phyloP scores from a whole-genome alignment of 1,284 basidiomycete species.

The Ganoderma lucidum region DNA sequence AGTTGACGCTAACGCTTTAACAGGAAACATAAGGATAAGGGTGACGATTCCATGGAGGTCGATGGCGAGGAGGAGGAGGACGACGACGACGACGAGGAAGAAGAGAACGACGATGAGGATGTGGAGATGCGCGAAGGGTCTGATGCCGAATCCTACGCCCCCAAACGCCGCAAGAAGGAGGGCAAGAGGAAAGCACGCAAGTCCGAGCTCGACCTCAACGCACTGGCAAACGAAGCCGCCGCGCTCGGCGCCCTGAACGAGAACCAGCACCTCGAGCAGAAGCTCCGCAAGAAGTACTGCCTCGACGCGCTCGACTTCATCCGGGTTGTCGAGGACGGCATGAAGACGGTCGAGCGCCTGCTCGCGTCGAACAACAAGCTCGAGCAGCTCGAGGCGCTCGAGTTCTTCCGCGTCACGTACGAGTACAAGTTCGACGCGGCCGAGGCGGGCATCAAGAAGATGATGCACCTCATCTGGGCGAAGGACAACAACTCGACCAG shows the following conservation, averaged over 20 bases:
- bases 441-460: conserved; percentile 88
- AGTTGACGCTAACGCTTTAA: background rate
- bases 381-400: conserved; percentile 95
- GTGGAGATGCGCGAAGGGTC: conserved; percentile 46
- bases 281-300: conserved; percentile 90
- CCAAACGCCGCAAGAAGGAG: conserved; percentile 43
- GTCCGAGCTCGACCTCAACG: conserved; percentile 73
- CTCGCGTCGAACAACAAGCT: conserved; percentile 92
- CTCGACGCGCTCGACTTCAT: conserved; percentile 91
- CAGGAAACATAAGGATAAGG: conserved; percentile 20
- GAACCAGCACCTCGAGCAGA: conserved; percentile 72
- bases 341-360: conserved; percentile 80
- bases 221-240: conserved; percentile 71
- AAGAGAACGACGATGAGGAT: conserved; percentile 41
- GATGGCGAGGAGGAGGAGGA: conserved; percentile 48
- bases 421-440: conserved; percentile 87
- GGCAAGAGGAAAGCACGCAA: conserved; percentile 66
- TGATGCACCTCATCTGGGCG: conserved; percentile 98
- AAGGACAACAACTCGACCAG: conserved; percentile 91
- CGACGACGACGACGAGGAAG: conserved; percentile 39
- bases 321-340: conserved; percentile 79
- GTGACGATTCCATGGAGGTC: conserved; percentile 63
- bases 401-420: conserved; percentile 90
- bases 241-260: conserved; percentile 72
- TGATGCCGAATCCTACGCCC: conserved; percentile 16